Base-by-base conservation (phyloP, 139 green algal genomes). In the Haematococcus lacustris region DNA sequence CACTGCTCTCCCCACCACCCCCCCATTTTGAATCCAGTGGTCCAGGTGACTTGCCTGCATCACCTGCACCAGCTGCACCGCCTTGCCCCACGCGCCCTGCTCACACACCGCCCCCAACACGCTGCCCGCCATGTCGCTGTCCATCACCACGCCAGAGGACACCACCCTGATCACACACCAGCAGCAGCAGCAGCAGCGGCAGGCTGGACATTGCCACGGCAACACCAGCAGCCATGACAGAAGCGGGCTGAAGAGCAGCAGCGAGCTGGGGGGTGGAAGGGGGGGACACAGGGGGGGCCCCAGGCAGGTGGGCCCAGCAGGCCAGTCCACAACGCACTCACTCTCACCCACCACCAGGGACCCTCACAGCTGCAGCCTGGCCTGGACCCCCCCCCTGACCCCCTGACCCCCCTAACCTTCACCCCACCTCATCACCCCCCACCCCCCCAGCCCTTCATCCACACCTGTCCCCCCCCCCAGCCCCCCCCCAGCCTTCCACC, bases 61-160 rank as follows among this genome's bases (percentile, higher is more conserved):
- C 64, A 70, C 69, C 62, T 72, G 63, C 35, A 80, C 69, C 62
- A 80, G 61, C 75, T 75, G 68, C 51, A 80, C 75, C 25, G 63
- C 75, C 69, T 72, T 76, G 69, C 60, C 69, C 75, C 75, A 80
- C 1, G 59, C 51, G 21, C 63, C 28, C 32, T 71, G 50, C 75
- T 76, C 64, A 9, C n/a, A 43, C 26, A 80, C 38, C 30, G 75
- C 47, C 5, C 38, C 43, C n/a, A 80, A 63, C 50, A 75, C 64
- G 47, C n/a, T 26, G 7, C n/a, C 47, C 51, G 70, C 75, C 32
- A 73, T 51, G 38, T 76, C 75, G 6, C 38, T 38, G 33, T 80
- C 75, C 32, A 80, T 62, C 9, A 30, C 47, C 38, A 50, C 7
- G 38, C 69, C 30, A 30, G 38, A 5, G 38, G 9, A 33, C 25